Conservation (phyloP, 2,329 filamentous ascomycete species). For the Fusarium luffae region DNA sequence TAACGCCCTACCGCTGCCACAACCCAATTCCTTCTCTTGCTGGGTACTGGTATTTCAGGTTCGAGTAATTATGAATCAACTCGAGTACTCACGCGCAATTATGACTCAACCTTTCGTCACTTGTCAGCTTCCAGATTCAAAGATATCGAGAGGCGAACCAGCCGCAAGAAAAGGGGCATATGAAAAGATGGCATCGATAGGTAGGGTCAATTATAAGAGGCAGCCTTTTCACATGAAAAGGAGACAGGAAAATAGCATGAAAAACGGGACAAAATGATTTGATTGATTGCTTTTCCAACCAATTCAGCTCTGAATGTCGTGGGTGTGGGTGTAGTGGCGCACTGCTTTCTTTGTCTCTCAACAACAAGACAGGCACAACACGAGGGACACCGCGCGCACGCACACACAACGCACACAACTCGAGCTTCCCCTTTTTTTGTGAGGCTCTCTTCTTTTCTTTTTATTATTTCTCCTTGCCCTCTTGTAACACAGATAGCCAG, state of each 20-base stretch:
- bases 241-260: slow-evolving; percentile 35
- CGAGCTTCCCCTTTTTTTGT: slow-evolving; percentile 29
- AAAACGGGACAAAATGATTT: slow-evolving; percentile 25
- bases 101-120: slow-evolving; percentile 39
- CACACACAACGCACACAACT: slow-evolving; percentile 41
- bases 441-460: slow-evolving; percentile 30
- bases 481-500: slow-evolving; percentile 24
- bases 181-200: slow-evolving; percentile 23
- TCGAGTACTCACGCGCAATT: slow-evolving; percentile 24
- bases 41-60: slow-evolving; percentile 34
- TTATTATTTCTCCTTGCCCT: slow-evolving; percentile 29
- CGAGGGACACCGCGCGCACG: slow-evolving; percentile 15
- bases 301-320: slow-evolving; percentile 38
- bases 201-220: slow-evolving; percentile 21
- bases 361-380: slow-evolving; percentile 38
- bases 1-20: slow-evolving; percentile 29
- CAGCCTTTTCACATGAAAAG: slow-evolving; percentile 37
- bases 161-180: slow-evolving; percentile 23
- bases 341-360: slow-evolving; percentile 38
- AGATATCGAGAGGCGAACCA: slow-evolving; percentile 25
- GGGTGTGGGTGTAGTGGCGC: slow-evolving; percentile 36
- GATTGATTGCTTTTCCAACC: slow-evolving; percentile 32
- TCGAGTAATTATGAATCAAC: slow-evolving; percentile 33
- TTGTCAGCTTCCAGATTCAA: slow-evolving; percentile 20
- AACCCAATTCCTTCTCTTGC: slow-evolving; percentile 38